These are phyloP conservation scores for Hemileccinum impolitum DNA, from an alignment of 768 basidiomycete genomes.

Conservation along the genomic window DNA sequence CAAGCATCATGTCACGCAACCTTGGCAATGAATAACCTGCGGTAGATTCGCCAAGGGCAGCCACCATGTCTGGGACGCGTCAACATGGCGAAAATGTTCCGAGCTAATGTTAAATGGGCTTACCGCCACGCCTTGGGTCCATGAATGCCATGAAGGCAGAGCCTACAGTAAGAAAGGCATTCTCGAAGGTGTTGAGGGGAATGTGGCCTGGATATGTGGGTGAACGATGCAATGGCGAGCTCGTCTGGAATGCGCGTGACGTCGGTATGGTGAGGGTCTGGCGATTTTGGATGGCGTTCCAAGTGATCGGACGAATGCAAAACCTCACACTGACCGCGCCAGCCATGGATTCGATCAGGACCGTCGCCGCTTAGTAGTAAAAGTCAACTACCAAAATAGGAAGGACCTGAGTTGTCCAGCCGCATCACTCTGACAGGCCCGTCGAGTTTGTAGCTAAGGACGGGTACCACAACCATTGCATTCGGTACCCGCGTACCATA, in stretches of 20 bases:
- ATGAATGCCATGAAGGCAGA: conserved; percentile 78
- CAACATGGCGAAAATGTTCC: not conserved
- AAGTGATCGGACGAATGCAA: not conserved
- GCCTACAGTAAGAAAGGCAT: conserved; percentile 80
- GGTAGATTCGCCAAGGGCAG: conserved; percentile 90
- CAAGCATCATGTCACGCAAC: conserved; percentile 74
- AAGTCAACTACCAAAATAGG: too few relatives aligned
- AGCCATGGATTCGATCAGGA: not conserved
- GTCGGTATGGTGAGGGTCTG: not conserved
- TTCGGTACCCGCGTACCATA: not conserved
- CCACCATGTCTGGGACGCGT: conserved; percentile 79
- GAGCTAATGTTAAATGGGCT: conserved; percentile 22
- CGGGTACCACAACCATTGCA: not conserved
- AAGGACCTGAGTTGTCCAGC: too few relatives aligned
- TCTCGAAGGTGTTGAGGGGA: conserved; percentile 79
- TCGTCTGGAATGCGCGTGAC: conserved; percentile 15
- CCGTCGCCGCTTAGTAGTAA: too few relatives aligned
- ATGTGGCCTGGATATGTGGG: conserved; percentile 78
- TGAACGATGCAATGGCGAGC: conserved; percentile 6
- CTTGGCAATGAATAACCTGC: conserved; percentile 74
- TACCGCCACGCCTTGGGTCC: conserved; percentile 84
- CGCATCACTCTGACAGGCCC: too few relatives aligned
- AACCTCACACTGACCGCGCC: not conserved
- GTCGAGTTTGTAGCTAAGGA: too few relatives aligned
- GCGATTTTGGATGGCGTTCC: not conserved